These are phyloP conservation scores for Geranomyces michiganensis DNA, from an alignment of 192 early-diverging fungal genomes.

Conservation along the genomic window DNA sequence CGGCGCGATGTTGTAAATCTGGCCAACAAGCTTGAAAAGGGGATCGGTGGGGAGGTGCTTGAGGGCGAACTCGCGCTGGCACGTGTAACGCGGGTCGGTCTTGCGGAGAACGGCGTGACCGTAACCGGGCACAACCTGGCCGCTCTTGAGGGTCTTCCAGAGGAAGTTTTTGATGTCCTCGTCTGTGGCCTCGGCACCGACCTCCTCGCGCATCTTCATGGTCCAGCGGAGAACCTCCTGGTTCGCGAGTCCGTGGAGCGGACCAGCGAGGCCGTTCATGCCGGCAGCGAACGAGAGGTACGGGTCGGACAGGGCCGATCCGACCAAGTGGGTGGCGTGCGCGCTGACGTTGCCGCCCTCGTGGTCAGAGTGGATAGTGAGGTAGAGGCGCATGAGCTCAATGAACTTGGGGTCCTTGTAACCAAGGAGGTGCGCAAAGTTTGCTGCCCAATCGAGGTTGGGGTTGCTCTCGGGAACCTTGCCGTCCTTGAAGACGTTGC, in stretches of 20 bases:
- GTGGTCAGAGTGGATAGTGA: conserved; percentile 99
- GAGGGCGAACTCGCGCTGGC: conserved; percentile 98
- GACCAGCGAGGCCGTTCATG: conserved; percentile 96
- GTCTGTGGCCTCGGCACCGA: conserved; percentile 86
- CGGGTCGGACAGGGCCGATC: conserved; percentile 96
- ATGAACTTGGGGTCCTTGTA: conserved; percentile 89
- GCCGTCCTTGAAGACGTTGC: conserved; percentile 98
- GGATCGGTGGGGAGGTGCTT: conserved; percentile 97
- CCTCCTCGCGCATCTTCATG: conserved; percentile 85
- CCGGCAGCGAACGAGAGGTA: conserved; percentile 97
- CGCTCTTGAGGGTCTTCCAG: conserved; percentile 92
- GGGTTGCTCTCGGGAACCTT: conserved; percentile 84
- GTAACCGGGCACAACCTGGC: conserved; percentile 97
- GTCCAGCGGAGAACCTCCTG: conserved; percentile 99
- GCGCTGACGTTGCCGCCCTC: conserved; percentile 99
- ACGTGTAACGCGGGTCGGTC: conserved; percentile 97
- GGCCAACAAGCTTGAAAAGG: conserved; percentile 94
- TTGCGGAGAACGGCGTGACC: conserved; percentile 97
- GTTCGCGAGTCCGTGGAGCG: conserved; percentile 99
- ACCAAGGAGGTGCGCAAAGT: conserved; percentile 93
- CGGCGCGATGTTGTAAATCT: conserved; percentile 96
- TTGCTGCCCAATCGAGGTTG: conserved; percentile 92
- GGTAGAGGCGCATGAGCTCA: conserved; percentile 98
- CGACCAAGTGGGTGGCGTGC: conserved; percentile 95
- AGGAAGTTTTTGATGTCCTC: conserved; percentile 95